Evolutionary conservation across 108 stramenopile genomes (phyloP).

Genomic region (Skeletonema menzelii): DNA sequence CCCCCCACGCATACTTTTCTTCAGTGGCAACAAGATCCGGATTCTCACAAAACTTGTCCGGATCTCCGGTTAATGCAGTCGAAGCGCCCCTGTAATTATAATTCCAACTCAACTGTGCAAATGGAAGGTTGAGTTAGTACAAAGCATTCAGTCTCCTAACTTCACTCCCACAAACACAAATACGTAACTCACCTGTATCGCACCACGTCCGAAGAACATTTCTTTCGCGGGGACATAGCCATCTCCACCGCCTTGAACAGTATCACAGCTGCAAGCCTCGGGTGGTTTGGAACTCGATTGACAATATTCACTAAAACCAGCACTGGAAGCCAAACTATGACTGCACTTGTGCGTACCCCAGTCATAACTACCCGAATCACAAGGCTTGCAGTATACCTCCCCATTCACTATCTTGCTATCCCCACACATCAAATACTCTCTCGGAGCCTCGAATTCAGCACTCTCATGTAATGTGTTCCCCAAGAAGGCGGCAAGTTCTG

Average conservation of each 20-base stretch:
- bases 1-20: conserved; percentile 34
- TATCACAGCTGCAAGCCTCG: conserved; percentile 24
- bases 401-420: conserved; percentile 8
- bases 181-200: conserved; percentile 2
- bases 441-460: conserved; percentile 24
- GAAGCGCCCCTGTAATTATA: conserved; percentile 32
- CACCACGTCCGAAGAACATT: conserved; percentile 31
- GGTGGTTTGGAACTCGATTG: conserved; percentile 18
- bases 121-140: background rate
- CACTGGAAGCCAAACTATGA: background rate
- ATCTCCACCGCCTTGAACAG: conserved; percentile 15
- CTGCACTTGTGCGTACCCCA: conserved; percentile 17
- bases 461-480: conserved; percentile 31
- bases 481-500: conserved; percentile 30
- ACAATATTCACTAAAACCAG: conserved; percentile 31
- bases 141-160: background rate
- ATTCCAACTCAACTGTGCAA: conserved; percentile 20
- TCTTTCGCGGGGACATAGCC: conserved; percentile 28
- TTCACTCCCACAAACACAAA: too few relatives aligned
- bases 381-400: conserved; percentile 33
- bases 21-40: conserved; percentile 31
- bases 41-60: conserved; percentile 30
- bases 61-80: conserved; percentile 23
- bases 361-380: conserved; percentile 29
- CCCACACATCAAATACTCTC: conserved; percentile 35